Conservation (phyloP, 2,329 filamentous ascomycete genomes). For the Diaporthe nobilis region DNA sequence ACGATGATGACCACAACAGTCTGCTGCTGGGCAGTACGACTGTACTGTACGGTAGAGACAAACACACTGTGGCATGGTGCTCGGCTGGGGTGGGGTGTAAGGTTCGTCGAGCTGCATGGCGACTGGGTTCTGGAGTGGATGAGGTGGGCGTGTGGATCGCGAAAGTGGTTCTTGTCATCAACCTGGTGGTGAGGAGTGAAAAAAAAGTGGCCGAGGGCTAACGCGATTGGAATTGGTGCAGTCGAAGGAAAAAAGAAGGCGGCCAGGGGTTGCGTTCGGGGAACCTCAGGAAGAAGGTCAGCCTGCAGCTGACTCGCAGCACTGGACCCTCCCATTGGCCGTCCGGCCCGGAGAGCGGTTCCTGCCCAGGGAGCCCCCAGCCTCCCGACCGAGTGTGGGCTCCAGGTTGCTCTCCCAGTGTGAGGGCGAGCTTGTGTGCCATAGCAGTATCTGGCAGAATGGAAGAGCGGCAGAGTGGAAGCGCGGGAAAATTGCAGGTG, state of each 20-base stretch:
- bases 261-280: conserved; percentile 35
- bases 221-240: conserved; percentile 19
- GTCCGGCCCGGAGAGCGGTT: conserved; percentile 21
- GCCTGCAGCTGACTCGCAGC: conserved; percentile 39
- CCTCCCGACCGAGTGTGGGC: conserved; percentile 11
- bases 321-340: conserved; percentile 12
- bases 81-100: conserved; percentile 25
- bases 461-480: neutral
- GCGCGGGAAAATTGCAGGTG: neutral
- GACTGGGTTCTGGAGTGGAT: conserved; percentile 38
- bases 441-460: neutral
- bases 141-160: conserved; percentile 7
- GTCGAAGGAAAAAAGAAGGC: neutral
- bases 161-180: conserved; percentile 35
- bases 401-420: neutral
- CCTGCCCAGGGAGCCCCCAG: conserved; percentile 27
- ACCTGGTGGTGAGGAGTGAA: conserved; percentile 20
- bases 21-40: neutral
- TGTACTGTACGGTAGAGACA: neutral
- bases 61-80: neutral
- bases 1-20: neutral
- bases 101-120: conserved; percentile 35
- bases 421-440: neutral
- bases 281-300: conserved; percentile 38
- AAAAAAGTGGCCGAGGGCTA: conserved; percentile 26